phyloP scores from a whole-genome alignment of 2,329 filamentous ascomycete species.

The Bipolaris gigantea region DNA sequence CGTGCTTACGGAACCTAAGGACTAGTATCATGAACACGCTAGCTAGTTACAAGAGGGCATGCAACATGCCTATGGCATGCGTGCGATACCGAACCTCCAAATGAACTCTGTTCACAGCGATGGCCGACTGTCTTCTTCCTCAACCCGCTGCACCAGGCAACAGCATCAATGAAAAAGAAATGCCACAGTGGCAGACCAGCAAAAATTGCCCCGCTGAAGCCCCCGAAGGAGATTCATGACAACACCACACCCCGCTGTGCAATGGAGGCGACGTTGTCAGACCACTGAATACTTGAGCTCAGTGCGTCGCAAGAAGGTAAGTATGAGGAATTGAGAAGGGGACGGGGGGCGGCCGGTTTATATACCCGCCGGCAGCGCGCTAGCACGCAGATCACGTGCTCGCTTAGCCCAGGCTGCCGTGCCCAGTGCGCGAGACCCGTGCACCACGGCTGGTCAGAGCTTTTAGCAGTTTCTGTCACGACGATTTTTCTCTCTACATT shows the following conservation, averaged over 20 bases:
- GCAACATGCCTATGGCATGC: too few species aligned
- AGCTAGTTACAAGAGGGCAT: too few species aligned
- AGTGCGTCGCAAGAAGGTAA: conserved; percentile 35
- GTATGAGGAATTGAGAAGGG: conserved; percentile 1
- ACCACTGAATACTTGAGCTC: conserved; percentile 33
- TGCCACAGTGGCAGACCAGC: conserved; percentile 20
- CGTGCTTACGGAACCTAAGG: too few species aligned
- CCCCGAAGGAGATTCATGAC: conserved; percentile 40
- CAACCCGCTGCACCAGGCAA: conserved; percentile 35
- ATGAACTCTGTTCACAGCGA: too few species aligned
- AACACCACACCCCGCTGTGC: conserved; percentile 40
- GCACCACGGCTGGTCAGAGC: not conserved
- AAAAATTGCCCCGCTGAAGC: conserved; percentile 38
- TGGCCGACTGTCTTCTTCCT: conserved; percentile 36
- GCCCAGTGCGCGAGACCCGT: not conserved
- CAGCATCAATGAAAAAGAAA: conserved; percentile 46
- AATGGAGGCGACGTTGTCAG: conserved; percentile 38
- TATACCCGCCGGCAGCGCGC: not conserved
- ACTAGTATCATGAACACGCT: too few species aligned
- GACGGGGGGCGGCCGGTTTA: not conserved
- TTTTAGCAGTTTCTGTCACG: conserved; percentile 5
- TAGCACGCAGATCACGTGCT: not conserved
- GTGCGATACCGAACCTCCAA: too few species aligned
- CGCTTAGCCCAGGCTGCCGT: not conserved
- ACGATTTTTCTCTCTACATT: not conserved